These are phyloP conservation scores for Hymenoscyphus repandus DNA, from an alignment of 2,329 filamentous ascomycete genomes.

Conservation along the genomic window DNA sequence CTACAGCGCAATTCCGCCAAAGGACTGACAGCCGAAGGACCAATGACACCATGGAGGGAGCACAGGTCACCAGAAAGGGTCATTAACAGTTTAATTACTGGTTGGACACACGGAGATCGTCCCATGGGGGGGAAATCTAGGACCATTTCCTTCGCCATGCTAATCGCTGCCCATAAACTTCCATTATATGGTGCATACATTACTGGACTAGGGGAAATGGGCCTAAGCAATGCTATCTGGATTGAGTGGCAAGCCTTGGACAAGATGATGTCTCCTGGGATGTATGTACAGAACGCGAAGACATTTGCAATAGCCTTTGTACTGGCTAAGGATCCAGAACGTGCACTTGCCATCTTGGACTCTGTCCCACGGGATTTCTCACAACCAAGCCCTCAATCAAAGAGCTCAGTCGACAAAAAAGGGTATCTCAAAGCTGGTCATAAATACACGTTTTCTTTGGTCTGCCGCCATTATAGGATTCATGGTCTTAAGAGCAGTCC, in stretches of 20 bases:
- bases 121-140: not conserved
- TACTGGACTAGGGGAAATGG: constrained; percentile 15
- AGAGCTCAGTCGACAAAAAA: not conserved
- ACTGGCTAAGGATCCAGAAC: constrained; percentile 11
- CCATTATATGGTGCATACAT: constrained; percentile 10
- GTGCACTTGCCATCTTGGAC: constrained; percentile 12
- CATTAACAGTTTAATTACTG: constrained; percentile 15
- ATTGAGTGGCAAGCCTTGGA: constrained; percentile 10
- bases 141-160: not conserved
- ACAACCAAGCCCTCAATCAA: not conserved
- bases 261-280: not conserved
- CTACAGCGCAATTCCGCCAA: not conserved
- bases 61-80: not conserved
- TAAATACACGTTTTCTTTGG: not conserved
- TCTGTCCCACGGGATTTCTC: constrained; percentile 5
- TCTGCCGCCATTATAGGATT: too few species aligned
- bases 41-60: not conserved
- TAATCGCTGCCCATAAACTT: too few species aligned
- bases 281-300: not conserved
- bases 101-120: constrained; percentile 3
- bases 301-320: constrained; percentile 19
- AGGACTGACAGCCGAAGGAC: not conserved
- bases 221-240: constrained; percentile 9
- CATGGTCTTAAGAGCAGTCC: too few species aligned
- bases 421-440: not conserved